phyloP scores from a whole-genome alignment of 352 stramenopile genomes.

The Phytophthora colocasiae region DNA sequence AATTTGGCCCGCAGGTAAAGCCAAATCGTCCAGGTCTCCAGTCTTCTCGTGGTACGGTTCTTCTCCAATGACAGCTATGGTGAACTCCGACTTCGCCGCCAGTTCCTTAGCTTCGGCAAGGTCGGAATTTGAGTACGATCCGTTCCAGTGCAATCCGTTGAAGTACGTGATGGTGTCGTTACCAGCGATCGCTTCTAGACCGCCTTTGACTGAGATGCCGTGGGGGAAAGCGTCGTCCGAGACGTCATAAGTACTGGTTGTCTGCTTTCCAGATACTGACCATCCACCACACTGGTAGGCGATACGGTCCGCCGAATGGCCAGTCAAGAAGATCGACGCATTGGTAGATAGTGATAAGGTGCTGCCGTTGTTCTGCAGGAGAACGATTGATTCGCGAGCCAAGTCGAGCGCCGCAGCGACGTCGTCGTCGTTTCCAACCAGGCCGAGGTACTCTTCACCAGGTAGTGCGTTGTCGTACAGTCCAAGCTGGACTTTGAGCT shows the following conservation, averaged over 20 bases:
- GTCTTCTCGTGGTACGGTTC: slow-evolving; percentile 53
- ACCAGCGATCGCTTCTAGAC: slow-evolving; percentile 24
- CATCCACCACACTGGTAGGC: slow-evolving; percentile 46
- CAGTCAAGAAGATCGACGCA: slow-evolving; percentile 34
- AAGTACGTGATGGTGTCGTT: slow-evolving; percentile 37
- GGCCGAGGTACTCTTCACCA: slow-evolving; percentile 42
- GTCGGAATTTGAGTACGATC: slow-evolving; percentile 35
- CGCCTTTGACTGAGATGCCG: slow-evolving; percentile 35
- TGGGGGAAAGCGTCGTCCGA: slow-evolving; percentile 33
- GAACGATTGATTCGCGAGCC: slow-evolving; percentile 36
- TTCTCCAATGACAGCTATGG: slow-evolving; percentile 45
- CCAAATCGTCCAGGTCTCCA: slow-evolving; percentile 24
- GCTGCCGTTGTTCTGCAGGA: slow-evolving; percentile 35
- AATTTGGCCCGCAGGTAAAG: slow-evolving; percentile 22
- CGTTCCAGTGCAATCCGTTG: slow-evolving; percentile 37
- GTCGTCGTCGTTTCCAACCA: slow-evolving; percentile 56
- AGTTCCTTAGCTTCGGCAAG: slow-evolving; percentile 32
- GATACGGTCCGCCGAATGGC: slow-evolving; percentile 38
- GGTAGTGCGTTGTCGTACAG: slow-evolving; percentile 68
- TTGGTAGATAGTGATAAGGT: slow-evolving; percentile 10
- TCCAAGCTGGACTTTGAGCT: slow-evolving; percentile 67
- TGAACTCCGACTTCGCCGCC: slow-evolving; percentile 35
- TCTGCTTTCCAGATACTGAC: slow-evolving; percentile 39
- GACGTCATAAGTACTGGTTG: slow-evolving; percentile 20
- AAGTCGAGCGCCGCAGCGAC: slow-evolving; percentile 52